Base-by-base conservation (phyloP, 2,329 filamentous ascomycete species). In the Arthrobotrys conoides region DNA sequence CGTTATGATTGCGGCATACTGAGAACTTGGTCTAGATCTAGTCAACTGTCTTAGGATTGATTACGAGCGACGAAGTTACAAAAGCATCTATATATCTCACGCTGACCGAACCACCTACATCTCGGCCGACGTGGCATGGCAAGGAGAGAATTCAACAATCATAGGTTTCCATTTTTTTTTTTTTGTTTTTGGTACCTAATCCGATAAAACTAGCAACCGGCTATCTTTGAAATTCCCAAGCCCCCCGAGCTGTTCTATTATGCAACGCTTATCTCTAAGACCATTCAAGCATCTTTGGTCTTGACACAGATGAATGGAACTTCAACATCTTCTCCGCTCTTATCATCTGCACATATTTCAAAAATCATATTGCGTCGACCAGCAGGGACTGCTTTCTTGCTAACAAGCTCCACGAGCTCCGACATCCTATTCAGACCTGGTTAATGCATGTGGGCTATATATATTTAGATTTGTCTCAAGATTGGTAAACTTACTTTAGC, bases 321-420 rank as follows among this genome's bases (percentile, higher is more conserved):
- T 86, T 99, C 96, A 0, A 98, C 95, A 84, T 99, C 96, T 86
- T 98, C 93, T 80, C 92, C 95, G 2, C 90, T 91, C 83, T 90
- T 87, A 83, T 98, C 96, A 84, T 98, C 95, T 0, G 92, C 93
- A 5, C 96, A 96, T 81, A 97, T 92, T 87, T 98, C 96, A 83
- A 98, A 96, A 82, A 98, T 97, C 80, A 98, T 90, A 83, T 97
- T 95, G 88, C 92, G 96, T 86, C 97, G 93, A 84, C 98, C 95
- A 3, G 90, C 89, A 0, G 96, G 95, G 73, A 99, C 91, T 1
- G 91, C 88, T 87, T 97, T 97, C 88, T 95, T 97, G 79, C 93
- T 96, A 80, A 99, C 92, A 55, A 89, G 90, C 86, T 95, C 93
- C 4, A 97, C 91, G 63, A 99, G 88, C 83, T 95, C 87, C 86